Evolutionary conservation across 768 basidiomycete species (phyloP), one percentile per base, ranked within the genome.

Genomic region (Mycena belliarum): DNA sequence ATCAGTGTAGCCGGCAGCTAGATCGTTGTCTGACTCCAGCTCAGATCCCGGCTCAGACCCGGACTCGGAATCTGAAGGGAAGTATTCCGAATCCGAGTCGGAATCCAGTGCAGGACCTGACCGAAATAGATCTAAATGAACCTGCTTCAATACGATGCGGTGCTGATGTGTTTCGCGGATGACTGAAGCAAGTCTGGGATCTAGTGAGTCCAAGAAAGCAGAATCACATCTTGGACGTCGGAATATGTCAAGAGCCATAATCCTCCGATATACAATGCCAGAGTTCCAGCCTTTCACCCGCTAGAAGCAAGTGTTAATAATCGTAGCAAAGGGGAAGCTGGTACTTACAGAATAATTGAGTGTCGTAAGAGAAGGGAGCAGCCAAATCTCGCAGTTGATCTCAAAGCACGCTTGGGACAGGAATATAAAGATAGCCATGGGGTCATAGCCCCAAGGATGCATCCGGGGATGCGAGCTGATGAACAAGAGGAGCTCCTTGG

Each of bases 321-420:
- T 38, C 32, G 4, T n/a, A n/a, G n/a, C n/a, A n/a, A n/a, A n/a
- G n/a, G n/a, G n/a, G n/a, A n/a, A n/a, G n/a, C n/a, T n/a, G n/a
- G n/a, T n/a, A n/a, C n/a, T n/a, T n/a, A n/a, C n/a, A n/a, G 52
- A 24, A 38, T 53, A 53, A 9, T 38, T 21, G 4, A 53, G 52
- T 8, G 45, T 33, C 1, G 7, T 9, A 0, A 53, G 40, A 28
- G 32, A 44, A 2, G 52, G 52, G 0, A 45, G n/a, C 7, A 53
- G 24, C 52, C 52, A 53, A 4, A 21, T 26, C 10, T 52, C 32
- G 14, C 51, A 52, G 24, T 52, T 52, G 11, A 29, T 10, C 10
- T 11, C 29, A 40, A 52, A 52, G n/a, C 28, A 41, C 2, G 1
- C 2, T 4, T 20, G 20, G 7, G 50, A 52, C 9, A 43, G 9